A percentile compares a stretch with the other conserved stretches of the same genome.
These are phyloP conservation scores for Trichoderma sp. DNA, from an alignment of 2,329 filamentous ascomycete species.

Conservation along the genomic window DNA sequence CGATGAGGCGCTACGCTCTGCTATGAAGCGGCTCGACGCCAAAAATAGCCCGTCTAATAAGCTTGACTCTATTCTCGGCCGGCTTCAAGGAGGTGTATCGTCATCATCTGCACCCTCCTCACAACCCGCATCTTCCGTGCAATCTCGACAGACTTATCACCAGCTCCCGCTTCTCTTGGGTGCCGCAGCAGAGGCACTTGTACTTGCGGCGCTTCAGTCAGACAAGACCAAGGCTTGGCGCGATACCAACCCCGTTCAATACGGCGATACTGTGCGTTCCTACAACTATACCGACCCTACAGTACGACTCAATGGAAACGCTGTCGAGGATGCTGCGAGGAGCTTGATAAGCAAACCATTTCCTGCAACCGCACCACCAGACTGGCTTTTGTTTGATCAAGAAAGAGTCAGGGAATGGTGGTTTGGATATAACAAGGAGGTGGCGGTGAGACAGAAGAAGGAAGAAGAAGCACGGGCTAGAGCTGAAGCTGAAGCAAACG, in stretches of 20 bases:
- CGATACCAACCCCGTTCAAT: constrained; percentile 39
- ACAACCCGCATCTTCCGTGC: constrained; percentile 18
- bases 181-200: constrained; percentile 39
- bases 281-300: constrained; percentile 43
- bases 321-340: constrained; percentile 43
- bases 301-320: constrained; percentile 42
- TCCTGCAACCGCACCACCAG: constrained; percentile 50
- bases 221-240: constrained; percentile 43
- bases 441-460: constrained; percentile 38
- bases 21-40: constrained; percentile 42
- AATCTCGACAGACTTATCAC: constrained; percentile 19
- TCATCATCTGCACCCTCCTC: constrained; percentile 19
- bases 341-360: constrained; percentile 45
- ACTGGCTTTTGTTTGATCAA: constrained; percentile 48
- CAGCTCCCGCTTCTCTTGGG: constrained; percentile 33
- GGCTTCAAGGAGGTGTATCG: constrained; percentile 28
- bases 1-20: constrained; percentile 42
- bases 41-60: constrained; percentile 37
- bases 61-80: constrained; percentile 41
- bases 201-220: constrained; percentile 44
- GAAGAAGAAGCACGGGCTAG: constrained; percentile 39
- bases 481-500: constrained; percentile 33
- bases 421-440: constrained; percentile 45
- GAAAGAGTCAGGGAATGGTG: constrained; percentile 53
- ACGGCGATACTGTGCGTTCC: constrained; percentile 29